A percentile compares a stretch with the other conserved stretches of the same genome.
phyloP scores from a whole-genome alignment of 2,329 filamentous ascomycete species.

The Geoglossum cookeanum region DNA sequence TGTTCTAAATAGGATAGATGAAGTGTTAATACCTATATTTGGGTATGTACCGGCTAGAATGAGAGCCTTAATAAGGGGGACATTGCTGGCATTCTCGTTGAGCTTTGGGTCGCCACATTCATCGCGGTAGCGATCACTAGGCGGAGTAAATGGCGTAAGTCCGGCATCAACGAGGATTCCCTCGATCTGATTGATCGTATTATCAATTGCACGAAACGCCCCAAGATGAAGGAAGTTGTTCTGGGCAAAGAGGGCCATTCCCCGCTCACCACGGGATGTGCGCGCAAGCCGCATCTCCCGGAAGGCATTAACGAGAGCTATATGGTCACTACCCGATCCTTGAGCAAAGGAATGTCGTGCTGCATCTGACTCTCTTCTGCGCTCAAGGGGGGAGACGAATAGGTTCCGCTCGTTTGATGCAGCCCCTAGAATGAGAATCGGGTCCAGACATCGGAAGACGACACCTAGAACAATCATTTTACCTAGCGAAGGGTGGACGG shows the following conservation, averaged over 20 bases:
- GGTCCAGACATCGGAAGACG: slow-evolving; percentile 32
- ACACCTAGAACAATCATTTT: slow-evolving; percentile 32
- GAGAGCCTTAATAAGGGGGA: slow-evolving; percentile 27
- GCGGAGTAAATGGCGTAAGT: slow-evolving; percentile 15
- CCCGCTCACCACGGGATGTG: slow-evolving; percentile 14
- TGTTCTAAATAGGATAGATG: slow-evolving; percentile 13
- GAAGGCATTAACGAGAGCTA: slow-evolving; percentile 26
- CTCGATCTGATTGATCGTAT: slow-evolving; percentile 20
- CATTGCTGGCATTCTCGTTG: slow-evolving; percentile 27
- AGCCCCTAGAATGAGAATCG: slow-evolving; percentile 27
- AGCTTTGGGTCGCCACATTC: slow-evolving; percentile 18
- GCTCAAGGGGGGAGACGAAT: slow-evolving; percentile 16
- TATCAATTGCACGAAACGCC: slow-evolving; percentile 19
- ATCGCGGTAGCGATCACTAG: slow-evolving; percentile 2
- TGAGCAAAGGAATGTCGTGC: slow-evolving; percentile 17
- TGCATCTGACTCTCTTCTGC: slow-evolving; percentile 12
- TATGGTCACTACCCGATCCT: slow-evolving; percentile 26
- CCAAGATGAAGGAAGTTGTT: slow-evolving; percentile 19
- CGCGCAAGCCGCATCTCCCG: slow-evolving; percentile 19
- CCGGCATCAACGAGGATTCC: slow-evolving; percentile 19
- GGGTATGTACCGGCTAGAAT: slow-evolving; percentile 25
- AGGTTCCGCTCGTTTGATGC: slow-evolving; percentile 18
- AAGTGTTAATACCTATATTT: slow-evolving; percentile 22
- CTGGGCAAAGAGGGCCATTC: slow-evolving; percentile 16
- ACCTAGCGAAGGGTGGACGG: slow-evolving; percentile 25